Evolutionary conservation across 441 rosid species (phyloP).

Genomic region (Pelargonium myrrhifolium): DNA sequence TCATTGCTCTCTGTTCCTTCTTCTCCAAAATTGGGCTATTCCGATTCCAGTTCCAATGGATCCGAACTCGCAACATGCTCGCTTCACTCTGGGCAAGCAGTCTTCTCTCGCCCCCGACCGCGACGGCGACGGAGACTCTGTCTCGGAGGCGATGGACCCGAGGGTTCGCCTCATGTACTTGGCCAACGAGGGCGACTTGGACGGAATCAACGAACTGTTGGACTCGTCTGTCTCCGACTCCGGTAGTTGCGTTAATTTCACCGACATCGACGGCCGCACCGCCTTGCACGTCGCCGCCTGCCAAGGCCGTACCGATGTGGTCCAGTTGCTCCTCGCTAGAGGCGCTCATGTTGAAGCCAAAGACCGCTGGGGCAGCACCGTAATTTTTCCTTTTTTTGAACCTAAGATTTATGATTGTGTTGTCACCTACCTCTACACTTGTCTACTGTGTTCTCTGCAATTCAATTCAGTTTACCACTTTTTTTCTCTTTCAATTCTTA

Average conservation of each 20-base stretch:
- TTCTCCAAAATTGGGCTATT: neutral
- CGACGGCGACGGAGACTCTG: slow-evolving; percentile 11
- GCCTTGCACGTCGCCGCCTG: slow-evolving; percentile 73
- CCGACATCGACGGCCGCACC: slow-evolving; percentile 60
- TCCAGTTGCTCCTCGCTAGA: slow-evolving; percentile 42
- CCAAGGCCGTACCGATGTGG: slow-evolving; percentile 62
- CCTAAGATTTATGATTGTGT: neutral
- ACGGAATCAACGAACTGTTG: slow-evolving; percentile 46
- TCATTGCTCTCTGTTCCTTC: neutral
- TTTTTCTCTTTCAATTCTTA: too few species aligned
- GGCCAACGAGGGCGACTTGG: slow-evolving; percentile 69
- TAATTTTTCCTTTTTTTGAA: slow-evolving; percentile 15
- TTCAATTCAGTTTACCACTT: too few species aligned
- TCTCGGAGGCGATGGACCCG: slow-evolving; percentile 30
- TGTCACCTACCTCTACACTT: neutral
- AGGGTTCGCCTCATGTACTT: slow-evolving; percentile 62
- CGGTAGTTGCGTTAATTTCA: slow-evolving; percentile 41
- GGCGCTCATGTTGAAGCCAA: slow-evolving; percentile 48
- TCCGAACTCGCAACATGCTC: slow-evolving; percentile 23
- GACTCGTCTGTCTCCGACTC: slow-evolving; percentile 37
- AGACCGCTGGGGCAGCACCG: slow-evolving; percentile 86
- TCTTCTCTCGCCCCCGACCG: slow-evolving; percentile 44
- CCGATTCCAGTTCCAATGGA: neutral
- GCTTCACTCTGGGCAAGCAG: slow-evolving; percentile 41
- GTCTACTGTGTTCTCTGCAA: too few species aligned